phyloP scores from a whole-genome alignment of 2,329 filamentous ascomycete genomes.

The Cordyceps javanica region DNA sequence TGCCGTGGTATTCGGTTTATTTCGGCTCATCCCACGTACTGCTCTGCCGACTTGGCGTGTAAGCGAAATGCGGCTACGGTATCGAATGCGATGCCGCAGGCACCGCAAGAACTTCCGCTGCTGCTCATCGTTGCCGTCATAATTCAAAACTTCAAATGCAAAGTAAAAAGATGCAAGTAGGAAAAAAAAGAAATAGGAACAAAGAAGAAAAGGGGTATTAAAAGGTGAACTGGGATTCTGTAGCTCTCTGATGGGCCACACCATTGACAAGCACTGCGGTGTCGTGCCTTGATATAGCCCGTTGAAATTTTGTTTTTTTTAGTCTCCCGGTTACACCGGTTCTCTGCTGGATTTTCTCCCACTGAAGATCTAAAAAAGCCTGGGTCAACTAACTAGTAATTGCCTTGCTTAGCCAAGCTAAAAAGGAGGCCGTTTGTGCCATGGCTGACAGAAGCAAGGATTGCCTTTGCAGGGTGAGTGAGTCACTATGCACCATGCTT shows the following conservation, averaged over 20 bases:
- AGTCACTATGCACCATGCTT: not conserved
- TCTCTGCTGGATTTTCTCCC: too few species aligned
- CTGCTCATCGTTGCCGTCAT: constrained; percentile 1
- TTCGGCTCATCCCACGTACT: not conserved
- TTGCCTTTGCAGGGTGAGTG: not conserved
- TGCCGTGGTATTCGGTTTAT: not conserved
- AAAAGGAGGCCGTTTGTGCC: not conserved
- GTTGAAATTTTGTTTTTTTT: not conserved
- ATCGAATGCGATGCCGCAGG: constrained; percentile 4
- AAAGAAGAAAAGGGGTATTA: not conserved
- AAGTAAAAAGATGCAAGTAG: too few species aligned
- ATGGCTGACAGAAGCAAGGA: not conserved
- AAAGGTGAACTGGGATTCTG: not conserved
- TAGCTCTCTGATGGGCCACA: not conserved
- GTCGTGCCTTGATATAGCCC: not conserved
- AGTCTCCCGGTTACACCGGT: not conserved
- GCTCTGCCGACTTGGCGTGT: constrained; percentile 10
- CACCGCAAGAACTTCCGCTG: constrained; percentile 2
- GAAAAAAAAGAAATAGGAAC: too few species aligned
- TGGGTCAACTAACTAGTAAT: too few species aligned
- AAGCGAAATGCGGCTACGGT: constrained; percentile 1
- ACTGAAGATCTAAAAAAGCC: too few species aligned
- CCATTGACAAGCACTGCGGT: not conserved
- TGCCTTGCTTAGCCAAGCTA: not conserved
- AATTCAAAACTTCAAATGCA: not conserved